Evolutionary conservation across 352 stramenopile species (phyloP), one percentile per base, ranked within the genome.

Genomic region (Phytophthora colocasiae): DNA sequence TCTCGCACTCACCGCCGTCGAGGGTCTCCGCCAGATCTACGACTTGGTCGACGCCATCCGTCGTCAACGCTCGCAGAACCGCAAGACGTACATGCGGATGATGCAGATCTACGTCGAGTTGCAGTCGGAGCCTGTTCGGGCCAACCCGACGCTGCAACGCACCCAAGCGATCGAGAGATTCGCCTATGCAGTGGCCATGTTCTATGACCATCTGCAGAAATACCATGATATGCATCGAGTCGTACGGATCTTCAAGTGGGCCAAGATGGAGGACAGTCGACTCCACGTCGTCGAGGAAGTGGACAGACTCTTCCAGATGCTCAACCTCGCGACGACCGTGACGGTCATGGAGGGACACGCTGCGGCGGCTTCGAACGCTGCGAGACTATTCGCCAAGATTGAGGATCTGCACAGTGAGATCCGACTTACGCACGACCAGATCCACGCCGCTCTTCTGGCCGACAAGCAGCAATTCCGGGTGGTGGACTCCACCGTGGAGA

Each of bases 261-360:
- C 31, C 5, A 19, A 15, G 1, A 65, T 83, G 75, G 72, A 76
- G 62, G 54, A 71, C 1, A 32, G 78, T 17, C 49, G 73, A 11
- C 63, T 61, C 0, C 14, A 60, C 2, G 32, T 79, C 27, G 48
- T 73, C 2, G 45, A 70, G 31, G 66, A 80, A 14, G 67, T 82
- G 32, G 68, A 83, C 46, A 49, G 61, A 40, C 32, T 80, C n/a
- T 70, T 73, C 22, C 59, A 46, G 43, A 53, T 75, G 50, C 58
- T 82, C 8, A 67, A 69, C 29, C 41, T 80, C 1, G 49, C 64
- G 11, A 65, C 61, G 0, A 55, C 38, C 3, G 52, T 45, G 7
- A 48, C 45, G 2, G 63, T 78, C 27, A 74, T 71, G 46, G 43
- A 78, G 22, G 38, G 41, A 8, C 19, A 36, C 26, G 29, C 55